Evolutionary conservation across 768 basidiomycete genomes (phyloP), one percentile per base, ranked within the genome.

Genomic region (Lactarius quietus): DNA sequence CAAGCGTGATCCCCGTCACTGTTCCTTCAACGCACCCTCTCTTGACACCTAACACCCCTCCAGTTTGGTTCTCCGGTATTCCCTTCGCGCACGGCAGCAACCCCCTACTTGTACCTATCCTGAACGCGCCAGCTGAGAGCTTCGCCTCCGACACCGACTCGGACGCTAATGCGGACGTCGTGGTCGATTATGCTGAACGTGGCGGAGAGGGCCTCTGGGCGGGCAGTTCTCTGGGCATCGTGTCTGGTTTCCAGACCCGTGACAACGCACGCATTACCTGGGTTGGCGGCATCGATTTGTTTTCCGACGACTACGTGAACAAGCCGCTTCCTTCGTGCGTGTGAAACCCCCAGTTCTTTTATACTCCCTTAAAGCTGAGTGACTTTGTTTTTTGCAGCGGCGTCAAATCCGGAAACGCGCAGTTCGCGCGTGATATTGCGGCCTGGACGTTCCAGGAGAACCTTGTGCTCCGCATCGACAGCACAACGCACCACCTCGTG

Each of bases 381-480:
- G 8, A 8, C 8, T 33, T 33, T 33, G 3, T 51, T 31, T 36
- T 23, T 64, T 41, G 28, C 68, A 87, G 87, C 52, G 86, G 86
- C 10, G 77, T 80, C 23, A 78, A 82, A 59, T 85, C 89, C 2
- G 92, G 90, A 20, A 99, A 99, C 73, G 77, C 79, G 8, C 84
- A 84, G 62, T 89, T 97, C 66, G 83, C 80, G 3, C 78, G 80
- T 57, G 93, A 96, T 68, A 75, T 98, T 51, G 83, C 88, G 4
- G 83, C 85, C 6, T 99, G 96, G 96, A 85, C 89, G 0, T 96
- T 98, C 87, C 90, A 93, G 70, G 92, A 97, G 75, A 82, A 83
- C 1, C 81, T 86, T 15, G 90, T 92, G 2, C 80, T 96, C 57
- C 87, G 92, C 29, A 87, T 98, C 63, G 88, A 93, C 67, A 79